These are phyloP conservation scores for Podaxis rugospora DNA, from an alignment of 768 basidiomycete species.

Conservation along the genomic window DNA sequence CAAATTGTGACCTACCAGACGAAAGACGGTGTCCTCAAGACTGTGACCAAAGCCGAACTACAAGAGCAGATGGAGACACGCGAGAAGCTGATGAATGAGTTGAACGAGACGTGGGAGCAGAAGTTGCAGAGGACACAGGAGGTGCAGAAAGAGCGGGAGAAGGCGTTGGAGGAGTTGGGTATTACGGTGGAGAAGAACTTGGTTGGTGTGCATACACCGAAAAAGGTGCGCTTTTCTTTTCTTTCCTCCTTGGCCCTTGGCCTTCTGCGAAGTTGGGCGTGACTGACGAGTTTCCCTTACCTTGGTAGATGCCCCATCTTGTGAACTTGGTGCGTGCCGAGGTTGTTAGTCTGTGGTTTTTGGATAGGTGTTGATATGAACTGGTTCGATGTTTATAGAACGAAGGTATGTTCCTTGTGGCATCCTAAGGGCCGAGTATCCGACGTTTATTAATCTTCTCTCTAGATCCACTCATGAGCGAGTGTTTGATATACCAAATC, in stretches of 20 bases:
- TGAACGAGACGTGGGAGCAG: slow-evolving; percentile 97
- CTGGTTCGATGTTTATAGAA: slow-evolving; percentile 38
- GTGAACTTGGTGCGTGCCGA: slow-evolving; percentile 69
- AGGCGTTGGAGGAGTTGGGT: slow-evolving; percentile 94
- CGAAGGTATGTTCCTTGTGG: slow-evolving; percentile 46
- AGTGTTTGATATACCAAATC: slow-evolving; percentile 90
- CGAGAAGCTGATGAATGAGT: slow-evolving; percentile 90
- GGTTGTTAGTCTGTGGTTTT: neutral
- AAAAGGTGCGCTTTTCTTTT: slow-evolving; percentile 55
- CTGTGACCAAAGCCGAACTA: slow-evolving; percentile 94
- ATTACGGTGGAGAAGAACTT: slow-evolving; percentile 97
- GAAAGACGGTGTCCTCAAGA: slow-evolving; percentile 90
- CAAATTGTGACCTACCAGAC: slow-evolving; percentile 95
- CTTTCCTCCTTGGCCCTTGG: neutral
- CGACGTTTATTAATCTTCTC: slow-evolving; percentile 12
- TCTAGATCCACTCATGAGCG: slow-evolving; percentile 92
- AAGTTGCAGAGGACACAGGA: slow-evolving; percentile 88
- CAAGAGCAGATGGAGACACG: slow-evolving; percentile 95
- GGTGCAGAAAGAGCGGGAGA: slow-evolving; percentile 95
- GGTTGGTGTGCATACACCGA: slow-evolving; percentile 97
- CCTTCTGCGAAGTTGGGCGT: neutral
- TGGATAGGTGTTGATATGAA: neutral
- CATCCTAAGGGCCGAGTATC: slow-evolving; percentile 7
- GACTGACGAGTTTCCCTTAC: slow-evolving; percentile 1
- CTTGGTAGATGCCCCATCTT: slow-evolving; percentile 79